These are phyloP conservation scores for Claviceps sp. DNA, from an alignment of 2,329 filamentous ascomycete genomes.

Conservation along the genomic window DNA sequence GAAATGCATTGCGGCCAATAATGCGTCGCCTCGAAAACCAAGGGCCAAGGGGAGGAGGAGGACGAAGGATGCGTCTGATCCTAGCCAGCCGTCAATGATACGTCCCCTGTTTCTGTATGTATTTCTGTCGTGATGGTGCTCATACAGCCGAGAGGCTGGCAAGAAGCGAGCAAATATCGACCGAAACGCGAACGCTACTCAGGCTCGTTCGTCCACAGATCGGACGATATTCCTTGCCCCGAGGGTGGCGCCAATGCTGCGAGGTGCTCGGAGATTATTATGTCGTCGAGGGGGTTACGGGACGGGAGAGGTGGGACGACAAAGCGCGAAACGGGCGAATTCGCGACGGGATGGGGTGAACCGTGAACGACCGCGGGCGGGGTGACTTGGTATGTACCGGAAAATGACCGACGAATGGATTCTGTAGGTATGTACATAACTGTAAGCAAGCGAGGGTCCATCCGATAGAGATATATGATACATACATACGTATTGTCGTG, in stretches of 20 bases:
- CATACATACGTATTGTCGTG: neutral
- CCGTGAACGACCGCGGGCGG: neutral
- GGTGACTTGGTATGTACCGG: neutral
- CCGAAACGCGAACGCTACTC: neutral
- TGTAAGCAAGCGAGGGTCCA: neutral
- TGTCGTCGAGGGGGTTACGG: neutral
- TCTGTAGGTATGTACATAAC: no score
- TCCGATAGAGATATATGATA: neutral
- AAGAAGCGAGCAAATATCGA: neutral
- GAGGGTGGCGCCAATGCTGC: neutral
- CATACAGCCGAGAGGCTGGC: neutral
- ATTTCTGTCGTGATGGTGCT: neutral
- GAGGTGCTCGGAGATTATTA: neutral
- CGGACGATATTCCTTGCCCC: neutral
- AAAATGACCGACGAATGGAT: neutral
- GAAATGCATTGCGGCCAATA: constrained; percentile 58
- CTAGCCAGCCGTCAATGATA: neutral
- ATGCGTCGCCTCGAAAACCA: neutral
- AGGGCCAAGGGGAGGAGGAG: neutral
- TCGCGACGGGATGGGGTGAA: neutral
- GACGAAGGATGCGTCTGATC: neutral
- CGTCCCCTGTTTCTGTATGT: neutral
- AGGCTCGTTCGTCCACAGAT: neutral
- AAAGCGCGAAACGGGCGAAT: neutral
- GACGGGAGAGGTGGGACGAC: neutral